Base-by-base conservation (phyloP, 495 filamentous ascomycete genomes). In the Xanthoparmelia taractica region DNA sequence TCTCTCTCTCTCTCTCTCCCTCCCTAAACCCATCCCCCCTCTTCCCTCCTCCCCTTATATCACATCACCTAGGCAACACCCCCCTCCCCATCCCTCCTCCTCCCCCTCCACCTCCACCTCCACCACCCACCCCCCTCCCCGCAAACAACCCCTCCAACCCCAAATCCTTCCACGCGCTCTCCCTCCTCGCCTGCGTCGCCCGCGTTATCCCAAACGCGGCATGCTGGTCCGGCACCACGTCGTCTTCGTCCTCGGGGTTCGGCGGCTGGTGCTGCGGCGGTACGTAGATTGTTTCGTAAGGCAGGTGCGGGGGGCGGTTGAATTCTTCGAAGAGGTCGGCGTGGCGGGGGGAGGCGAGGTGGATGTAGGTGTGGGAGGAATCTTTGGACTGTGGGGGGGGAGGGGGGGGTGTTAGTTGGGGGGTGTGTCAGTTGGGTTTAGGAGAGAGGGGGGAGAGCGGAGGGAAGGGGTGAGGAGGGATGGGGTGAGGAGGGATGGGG, bases 221-320 rank as follows among this genome's bases (percentile, higher is more conserved):
- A 74, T 98, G 94, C 78, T 96, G 92, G 70, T 97, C 92, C 1
- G 94, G 94, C 15, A 98, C 92, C 6, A 98, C 89, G 66, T 97
- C 94, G 69, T 98, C 94, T 75, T 98, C 94, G 72, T 98, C 94
- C 75, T 97, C 94, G 0, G 94, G 94, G 74, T 97, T 97, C 56
- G 92, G 80, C 1, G 94, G 94, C 73, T 96, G 91, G 74, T 92
- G 85, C 62, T 97, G 89, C 3, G 89, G 87, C 11, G 89, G 84
- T 7, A 98, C 88, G 78, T 92, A 91, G 74, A 98, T 90, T 60
- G 95, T 90, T 73, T 81, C 77, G 52, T 80, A 71, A 43, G 76
- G 77, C 17, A 81, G 75, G 70, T 77, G 81, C 20, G 80, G 79
- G 48, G 76, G 76, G 59, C 63, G 62, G 47, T 60, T 67, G 67